Evolutionary conservation across 202 grass and related monocot species (phyloP).

Genomic region (Schoenoplectus tabernaemontani): DNA sequence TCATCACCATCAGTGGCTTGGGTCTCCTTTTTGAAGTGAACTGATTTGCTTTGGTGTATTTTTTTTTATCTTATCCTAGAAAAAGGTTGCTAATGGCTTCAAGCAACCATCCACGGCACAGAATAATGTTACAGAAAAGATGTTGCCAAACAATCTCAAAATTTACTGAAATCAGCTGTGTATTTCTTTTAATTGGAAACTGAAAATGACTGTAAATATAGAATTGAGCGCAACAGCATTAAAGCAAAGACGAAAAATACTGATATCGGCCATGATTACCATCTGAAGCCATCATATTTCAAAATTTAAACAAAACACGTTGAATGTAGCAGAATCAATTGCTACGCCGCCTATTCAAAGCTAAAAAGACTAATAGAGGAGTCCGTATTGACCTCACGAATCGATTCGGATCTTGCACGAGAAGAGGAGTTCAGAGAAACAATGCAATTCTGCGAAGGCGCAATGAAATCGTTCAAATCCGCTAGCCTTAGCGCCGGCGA

Average conservation of each 20-base stretch:
- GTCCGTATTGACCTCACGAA: neutral
- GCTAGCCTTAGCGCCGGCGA: slow-evolving; percentile 79
- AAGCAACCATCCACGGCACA: neutral
- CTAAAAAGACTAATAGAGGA: neutral
- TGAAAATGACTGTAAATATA: neutral
- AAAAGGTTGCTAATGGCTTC: neutral
- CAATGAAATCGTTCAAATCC: slow-evolving; percentile 99
- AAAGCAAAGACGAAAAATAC: neutral
- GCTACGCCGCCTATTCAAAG: too few relatives aligned
- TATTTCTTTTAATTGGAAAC: neutral
- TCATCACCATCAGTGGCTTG: too few relatives aligned
- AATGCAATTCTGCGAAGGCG: slow-evolving; percentile 86
- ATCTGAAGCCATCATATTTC: neutral
- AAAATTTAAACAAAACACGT: neutral
- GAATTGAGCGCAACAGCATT: neutral
- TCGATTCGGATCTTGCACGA: slow-evolving; percentile 19
- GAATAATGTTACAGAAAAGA: neutral
- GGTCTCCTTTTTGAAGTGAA: too few relatives aligned
- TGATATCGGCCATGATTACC: neutral
- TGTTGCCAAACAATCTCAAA: neutral
- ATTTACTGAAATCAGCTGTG: neutral
- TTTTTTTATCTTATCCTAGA: neutral
- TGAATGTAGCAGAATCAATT: too few relatives aligned
- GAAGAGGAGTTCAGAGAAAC: slow-evolving; percentile 57
- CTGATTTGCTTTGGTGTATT: neutral